phyloP scores from a whole-genome alignment of 2,329 filamentous ascomycete genomes.

The Arthrobotrys megalospora region DNA sequence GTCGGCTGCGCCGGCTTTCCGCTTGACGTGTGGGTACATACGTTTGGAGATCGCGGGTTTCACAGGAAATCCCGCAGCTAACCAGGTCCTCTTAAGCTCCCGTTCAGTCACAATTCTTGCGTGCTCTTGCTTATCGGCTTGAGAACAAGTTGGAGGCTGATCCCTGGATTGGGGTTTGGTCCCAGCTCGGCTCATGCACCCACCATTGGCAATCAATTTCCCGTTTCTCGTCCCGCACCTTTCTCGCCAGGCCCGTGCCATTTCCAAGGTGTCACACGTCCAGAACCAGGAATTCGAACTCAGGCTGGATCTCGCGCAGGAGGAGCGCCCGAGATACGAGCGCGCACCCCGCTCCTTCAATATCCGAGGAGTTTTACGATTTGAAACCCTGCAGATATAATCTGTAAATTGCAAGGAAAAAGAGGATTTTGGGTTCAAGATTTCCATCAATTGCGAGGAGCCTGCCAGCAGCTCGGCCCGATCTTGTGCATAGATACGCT shows the following conservation, averaged over 20 bases:
- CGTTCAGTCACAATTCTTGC: conserved; percentile 57
- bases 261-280: conserved; percentile 43
- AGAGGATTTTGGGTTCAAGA: conserved; percentile 4
- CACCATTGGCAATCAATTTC: conserved; percentile 38
- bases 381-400: conserved; percentile 35
- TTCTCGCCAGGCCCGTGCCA: conserved; percentile 49
- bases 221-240: conserved; percentile 43
- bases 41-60: conserved; percentile 32
- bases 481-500: conserved; percentile 32
- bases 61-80: conserved; percentile 60
- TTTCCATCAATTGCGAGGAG: conserved; percentile 25
- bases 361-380: conserved; percentile 21
- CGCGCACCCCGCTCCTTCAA: conserved; percentile 30
- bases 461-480: conserved; percentile 18
- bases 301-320: conserved; percentile 35
- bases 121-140: conserved; percentile 58
- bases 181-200: conserved; percentile 36
- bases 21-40: conserved; percentile 59
- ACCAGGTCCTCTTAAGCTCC: conserved; percentile 57
- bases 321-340: conserved; percentile 44
- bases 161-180: conserved; percentile 50
- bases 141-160: conserved; percentile 23
- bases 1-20: conserved; percentile 58
- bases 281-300: conserved; percentile 27
- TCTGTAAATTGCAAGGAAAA: conserved; percentile 15